Conservation (phyloP, 495 filamentous ascomycete genomes). For the Cairneyella variabilis region DNA sequence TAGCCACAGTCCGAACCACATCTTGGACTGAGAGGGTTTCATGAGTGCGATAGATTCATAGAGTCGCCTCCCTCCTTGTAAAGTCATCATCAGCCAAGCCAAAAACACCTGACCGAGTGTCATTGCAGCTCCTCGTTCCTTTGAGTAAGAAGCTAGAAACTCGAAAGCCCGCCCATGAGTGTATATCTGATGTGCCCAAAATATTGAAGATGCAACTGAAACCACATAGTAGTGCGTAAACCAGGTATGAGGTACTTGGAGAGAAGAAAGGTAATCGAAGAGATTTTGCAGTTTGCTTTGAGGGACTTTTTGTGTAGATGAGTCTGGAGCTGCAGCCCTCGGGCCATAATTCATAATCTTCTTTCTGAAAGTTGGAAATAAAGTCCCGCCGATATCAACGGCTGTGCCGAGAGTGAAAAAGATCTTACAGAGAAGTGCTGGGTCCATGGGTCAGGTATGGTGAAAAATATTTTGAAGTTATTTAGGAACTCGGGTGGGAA, state of each 20-base stretch:
- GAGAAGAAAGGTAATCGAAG: conserved; percentile 7
- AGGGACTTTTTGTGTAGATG: background rate
- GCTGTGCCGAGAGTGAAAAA: conserved; percentile 41
- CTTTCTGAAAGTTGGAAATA: conserved; percentile 35
- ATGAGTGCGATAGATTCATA: conserved; percentile 63
- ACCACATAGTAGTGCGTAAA: conserved; percentile 84
- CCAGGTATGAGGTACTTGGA: conserved; percentile 75
- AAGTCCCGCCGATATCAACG: conserved; percentile 34
- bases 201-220: conserved; percentile 64
- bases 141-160: conserved; percentile 35
- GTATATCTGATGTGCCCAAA: conserved; percentile 73
- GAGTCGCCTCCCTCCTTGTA: conserved; percentile 71
- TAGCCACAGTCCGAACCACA: conserved; percentile 82
- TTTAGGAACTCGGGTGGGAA: no score
- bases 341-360: conserved; percentile 49
- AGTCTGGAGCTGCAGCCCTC: conserved; percentile 24
- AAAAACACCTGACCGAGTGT: conserved; percentile 62
- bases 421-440: conserved; percentile 40
- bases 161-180: conserved; percentile 48
- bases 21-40: conserved; percentile 61
- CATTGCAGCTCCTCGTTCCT: conserved; percentile 39
- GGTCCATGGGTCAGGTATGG: conserved; percentile 18
- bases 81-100: conserved; percentile 63
- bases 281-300: background rate
- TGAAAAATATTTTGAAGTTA: no score